Percentiles rank a stretch among this genome's conserved stretches.
phyloP scores from a whole-genome alignment of 495 filamentous ascomycete species.

The Parachaetomium inaequale region DNA sequence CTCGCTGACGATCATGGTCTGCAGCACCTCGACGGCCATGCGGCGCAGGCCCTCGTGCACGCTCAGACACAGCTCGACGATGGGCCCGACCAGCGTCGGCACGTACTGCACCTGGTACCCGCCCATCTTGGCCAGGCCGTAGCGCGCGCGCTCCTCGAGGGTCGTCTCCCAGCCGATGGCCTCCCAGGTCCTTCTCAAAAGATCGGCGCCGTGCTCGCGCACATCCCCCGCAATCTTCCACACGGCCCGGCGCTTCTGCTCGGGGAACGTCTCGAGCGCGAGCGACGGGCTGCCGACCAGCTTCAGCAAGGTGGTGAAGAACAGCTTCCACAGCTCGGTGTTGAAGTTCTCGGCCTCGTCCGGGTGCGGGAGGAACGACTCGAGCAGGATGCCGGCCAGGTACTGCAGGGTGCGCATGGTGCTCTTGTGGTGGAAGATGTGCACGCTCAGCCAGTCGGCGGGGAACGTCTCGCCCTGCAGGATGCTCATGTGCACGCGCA shows the following conservation, averaged over 20 bases:
- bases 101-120: slow-evolving; percentile 99
- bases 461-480: slow-evolving; percentile 89
- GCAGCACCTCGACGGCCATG: slow-evolving; percentile 87
- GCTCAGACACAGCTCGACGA: slow-evolving; percentile 90
- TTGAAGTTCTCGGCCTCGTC: slow-evolving; percentile 93
- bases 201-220: slow-evolving; percentile 80
- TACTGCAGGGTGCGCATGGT: slow-evolving; percentile 86
- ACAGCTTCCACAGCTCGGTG: slow-evolving; percentile 88
- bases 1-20: slow-evolving; percentile 97
- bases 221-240: slow-evolving; percentile 99
- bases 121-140: slow-evolving; percentile 78
- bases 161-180: slow-evolving; percentile 95
- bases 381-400: slow-evolving; percentile 69
- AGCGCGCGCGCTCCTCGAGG: slow-evolving; percentile 65
- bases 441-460: slow-evolving; percentile 81
- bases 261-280: slow-evolving; percentile 92
- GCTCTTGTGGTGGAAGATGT: slow-evolving; percentile 92
- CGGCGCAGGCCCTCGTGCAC: slow-evolving; percentile 87
- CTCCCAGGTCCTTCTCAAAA: slow-evolving; percentile 84
- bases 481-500: slow-evolving; percentile 85
- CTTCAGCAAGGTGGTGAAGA: slow-evolving; percentile 84
- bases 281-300: slow-evolving; percentile 84
- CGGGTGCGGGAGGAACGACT: slow-evolving; percentile 75
- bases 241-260: slow-evolving; percentile 91
- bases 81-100: slow-evolving; percentile 81